Percentiles rank a stretch among this genome's conserved stretches.
phyloP scores from a whole-genome alignment of 371 early-diverging fungal species.

The Synchytrium microbalum region DNA sequence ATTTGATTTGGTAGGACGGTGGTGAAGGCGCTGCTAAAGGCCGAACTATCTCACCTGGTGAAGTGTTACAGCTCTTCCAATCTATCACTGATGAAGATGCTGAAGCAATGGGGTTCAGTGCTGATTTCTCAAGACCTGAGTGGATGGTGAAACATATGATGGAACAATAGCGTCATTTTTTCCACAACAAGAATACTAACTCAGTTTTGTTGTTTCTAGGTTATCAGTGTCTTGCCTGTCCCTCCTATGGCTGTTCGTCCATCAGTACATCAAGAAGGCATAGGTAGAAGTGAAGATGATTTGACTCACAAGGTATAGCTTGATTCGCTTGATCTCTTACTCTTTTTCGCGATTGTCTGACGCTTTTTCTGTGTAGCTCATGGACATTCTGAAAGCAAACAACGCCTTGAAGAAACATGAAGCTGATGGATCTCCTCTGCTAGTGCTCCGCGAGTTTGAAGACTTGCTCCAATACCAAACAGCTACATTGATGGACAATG shows the following conservation, averaged over 20 bases:
- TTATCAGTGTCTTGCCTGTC: constrained; percentile 86
- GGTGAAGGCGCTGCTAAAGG: constrained; percentile 54
- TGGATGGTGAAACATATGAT: no score
- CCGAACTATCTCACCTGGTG: constrained; percentile 65
- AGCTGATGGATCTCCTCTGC: constrained; percentile 94
- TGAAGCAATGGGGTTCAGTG: constrained; percentile 83
- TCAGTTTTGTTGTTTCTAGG: no score
- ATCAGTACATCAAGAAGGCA: constrained; percentile 95
- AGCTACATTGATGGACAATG: constrained; percentile 99
- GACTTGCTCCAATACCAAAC: constrained; percentile 95
- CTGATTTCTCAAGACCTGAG: constrained; percentile 94
- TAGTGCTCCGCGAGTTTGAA: constrained; percentile 93
- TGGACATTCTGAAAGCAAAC: constrained; percentile 97
- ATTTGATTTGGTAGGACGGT: constrained; percentile 4
- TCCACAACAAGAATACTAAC: no score
- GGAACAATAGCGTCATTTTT: no score
- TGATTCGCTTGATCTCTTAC: constrained; percentile 9
- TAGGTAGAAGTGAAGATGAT: constrained; percentile 93
- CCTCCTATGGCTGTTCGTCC: constrained; percentile 99
- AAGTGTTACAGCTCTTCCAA: constrained; percentile 82
- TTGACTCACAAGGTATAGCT: constrained; percentile 73
- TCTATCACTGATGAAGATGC: constrained; percentile 89
- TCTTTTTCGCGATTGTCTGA: neutral
- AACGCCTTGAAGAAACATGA: constrained; percentile 80
- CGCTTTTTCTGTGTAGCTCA: constrained; percentile 38